Evolutionary conservation across 2,329 filamentous ascomycete genomes (phyloP), one percentile per base, ranked within the genome.

Genomic region (Rhynchosporium secalis): DNA sequence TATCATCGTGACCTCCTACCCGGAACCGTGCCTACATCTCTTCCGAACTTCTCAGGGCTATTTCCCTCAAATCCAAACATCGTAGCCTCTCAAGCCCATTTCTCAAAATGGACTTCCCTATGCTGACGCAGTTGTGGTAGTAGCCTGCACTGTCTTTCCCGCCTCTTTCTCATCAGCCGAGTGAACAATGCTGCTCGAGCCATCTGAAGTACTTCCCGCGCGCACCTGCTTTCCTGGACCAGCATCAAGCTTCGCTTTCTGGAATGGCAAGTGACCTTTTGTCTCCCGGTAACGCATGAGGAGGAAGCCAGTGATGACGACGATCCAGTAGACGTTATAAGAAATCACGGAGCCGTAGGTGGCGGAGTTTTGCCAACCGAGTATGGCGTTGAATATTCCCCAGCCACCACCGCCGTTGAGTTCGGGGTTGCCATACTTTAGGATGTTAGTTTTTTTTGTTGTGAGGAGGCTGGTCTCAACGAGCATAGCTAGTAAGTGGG

Each of bases 321-420:
- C 80, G 56, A 95, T 76, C 92, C 92, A 96, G 78, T 96, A 96
- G 15, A 94, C 62, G 73, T 95, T 96, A 78, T 96, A 96, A 1
- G 89, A 87, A 66, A 96, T 86, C 66, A 96, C 89, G 1, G 90
- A 93, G 57, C 92, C 91, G 70, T 94, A 92, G 1, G 92, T 96
- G 4, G 90, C 92, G 12, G 89, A 91, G 78, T 96, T 96, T 65
- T 86, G 84, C 92, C 92, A 96, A 62, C 92, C 92, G 10, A 96
- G 80, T 58, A 96, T 81, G 62, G 90, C 86, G 70, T 96, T 94
- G 80, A 96, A 92, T 68, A 96, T 86, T 60, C 90, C 91, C 92
- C 91, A 96, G 49, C 89, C 90, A 43, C 88, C 86, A 54, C 88
- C 88, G 33, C 89, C 88, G 65, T 91, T 87, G 45, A 87, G 76